Percentiles rank a stretch among this genome's conserved stretches.
Conservation (phyloP, 495 filamentous ascomycete genomes). For the Margaritispora aquatica region DNA sequence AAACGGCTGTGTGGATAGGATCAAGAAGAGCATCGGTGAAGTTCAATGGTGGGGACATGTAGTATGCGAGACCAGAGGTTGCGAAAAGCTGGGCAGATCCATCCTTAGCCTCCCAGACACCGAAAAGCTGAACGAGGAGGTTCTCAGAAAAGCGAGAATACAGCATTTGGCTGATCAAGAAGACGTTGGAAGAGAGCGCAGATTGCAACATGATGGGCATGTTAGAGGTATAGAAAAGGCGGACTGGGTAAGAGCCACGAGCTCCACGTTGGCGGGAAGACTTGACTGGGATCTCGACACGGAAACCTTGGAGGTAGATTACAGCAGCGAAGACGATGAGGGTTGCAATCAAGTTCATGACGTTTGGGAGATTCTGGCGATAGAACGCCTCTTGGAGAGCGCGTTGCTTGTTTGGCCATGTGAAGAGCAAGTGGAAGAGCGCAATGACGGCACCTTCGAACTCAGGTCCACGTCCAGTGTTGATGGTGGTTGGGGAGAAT, state of each 20-base stretch:
- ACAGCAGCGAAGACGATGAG: slow-evolving; percentile 91
- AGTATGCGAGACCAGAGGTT: slow-evolving; percentile 89
- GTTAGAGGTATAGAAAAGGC: slow-evolving; percentile 83
- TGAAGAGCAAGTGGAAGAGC: slow-evolving; percentile 95
- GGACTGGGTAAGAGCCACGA: slow-evolving; percentile 76
- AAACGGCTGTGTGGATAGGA: slow-evolving; percentile 93
- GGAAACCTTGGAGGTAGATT: slow-evolving; percentile 99
- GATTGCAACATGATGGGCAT: slow-evolving; percentile 99
- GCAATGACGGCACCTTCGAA: slow-evolving; percentile 99
- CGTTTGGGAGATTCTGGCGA: slow-evolving; percentile 98
- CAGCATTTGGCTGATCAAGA: slow-evolving; percentile 97
- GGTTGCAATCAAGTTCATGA: slow-evolving; percentile 97
- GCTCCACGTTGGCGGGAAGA: slow-evolving; percentile 97
- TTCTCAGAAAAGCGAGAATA: slow-evolving; percentile 98
- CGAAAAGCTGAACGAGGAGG: slow-evolving; percentile 90
- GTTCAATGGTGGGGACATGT: slow-evolving; percentile 98
- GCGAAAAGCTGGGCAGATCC: slow-evolving; percentile 94
- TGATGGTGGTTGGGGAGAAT: slow-evolving; percentile 98
- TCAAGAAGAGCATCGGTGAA: slow-evolving; percentile 94
- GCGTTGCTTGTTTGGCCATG: slow-evolving; percentile 97
- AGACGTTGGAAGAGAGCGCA: slow-evolving; percentile 96
- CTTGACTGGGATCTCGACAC: slow-evolving; percentile 99
- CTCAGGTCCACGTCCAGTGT: slow-evolving; percentile 97
- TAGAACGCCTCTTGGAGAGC: slow-evolving; percentile 98
- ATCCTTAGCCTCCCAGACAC: slow-evolving; percentile 97